A percentile compares a stretch with the other conserved stretches of the same genome.
Evolutionary conservation across 176 grass and related monocot genomes (phyloP).

Genomic region (Oryza officinalis): DNA sequence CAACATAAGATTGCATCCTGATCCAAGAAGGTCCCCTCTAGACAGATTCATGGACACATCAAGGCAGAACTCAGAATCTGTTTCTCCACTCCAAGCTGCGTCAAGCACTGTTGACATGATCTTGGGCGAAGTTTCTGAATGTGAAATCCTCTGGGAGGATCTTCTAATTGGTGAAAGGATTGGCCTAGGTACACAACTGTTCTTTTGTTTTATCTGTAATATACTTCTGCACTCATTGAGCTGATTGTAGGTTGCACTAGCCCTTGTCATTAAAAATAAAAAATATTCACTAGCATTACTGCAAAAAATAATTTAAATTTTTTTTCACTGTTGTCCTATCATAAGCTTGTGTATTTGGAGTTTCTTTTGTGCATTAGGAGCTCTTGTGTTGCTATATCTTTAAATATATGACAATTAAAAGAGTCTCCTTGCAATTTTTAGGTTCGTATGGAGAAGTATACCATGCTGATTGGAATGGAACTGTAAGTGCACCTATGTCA

Average conservation of each 20-base stretch:
- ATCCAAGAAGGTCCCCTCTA: slow-evolving; percentile 47
- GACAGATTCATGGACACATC: slow-evolving; percentile 53
- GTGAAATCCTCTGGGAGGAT: slow-evolving; percentile 89
- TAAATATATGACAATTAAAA: slow-evolving; percentile 13
- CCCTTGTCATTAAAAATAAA: neutral
- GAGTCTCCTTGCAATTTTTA: slow-evolving; percentile 44
- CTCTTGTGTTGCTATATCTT: slow-evolving; percentile 21
- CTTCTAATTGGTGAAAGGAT: slow-evolving; percentile 89
- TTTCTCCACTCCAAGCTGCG: slow-evolving; percentile 49
- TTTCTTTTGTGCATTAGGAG: slow-evolving; percentile 2
- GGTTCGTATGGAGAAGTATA: slow-evolving; percentile 98
- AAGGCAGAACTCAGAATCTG: slow-evolving; percentile 44
- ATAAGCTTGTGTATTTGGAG: slow-evolving; percentile 15
- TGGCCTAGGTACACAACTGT: slow-evolving; percentile 67
- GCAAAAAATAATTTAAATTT: slow-evolving; percentile 10
- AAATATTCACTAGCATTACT: slow-evolving; percentile 27
- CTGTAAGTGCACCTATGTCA: slow-evolving; percentile 49
- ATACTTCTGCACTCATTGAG: slow-evolving; percentile 18
- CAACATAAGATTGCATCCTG: slow-evolving; percentile 35
- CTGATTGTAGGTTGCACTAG: neutral
- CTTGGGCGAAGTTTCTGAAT: slow-evolving; percentile 83
- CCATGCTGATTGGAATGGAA: slow-evolving; percentile 95
- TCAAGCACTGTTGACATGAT: slow-evolving; percentile 55
- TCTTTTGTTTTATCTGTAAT: slow-evolving; percentile 20
- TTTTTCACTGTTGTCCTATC: slow-evolving; percentile 9